Conservation (phyloP, 1,139 yeast species). For the Blastobotrys niveus region DNA sequence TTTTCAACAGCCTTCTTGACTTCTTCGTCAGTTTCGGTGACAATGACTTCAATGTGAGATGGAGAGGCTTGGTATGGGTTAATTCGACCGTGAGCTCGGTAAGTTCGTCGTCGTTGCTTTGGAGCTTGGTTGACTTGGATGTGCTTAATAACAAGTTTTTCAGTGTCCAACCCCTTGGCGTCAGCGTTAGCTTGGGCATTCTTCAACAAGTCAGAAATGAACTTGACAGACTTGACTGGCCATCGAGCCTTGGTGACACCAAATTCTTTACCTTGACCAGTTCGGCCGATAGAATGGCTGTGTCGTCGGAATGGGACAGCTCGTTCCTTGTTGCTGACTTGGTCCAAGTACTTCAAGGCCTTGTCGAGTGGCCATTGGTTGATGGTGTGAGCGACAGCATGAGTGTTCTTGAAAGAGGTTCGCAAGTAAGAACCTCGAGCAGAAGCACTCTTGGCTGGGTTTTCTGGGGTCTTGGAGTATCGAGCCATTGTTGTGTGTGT, state of each 20-base stretch:
- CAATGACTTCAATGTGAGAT: conserved; percentile 96
- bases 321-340: conserved; percentile 97
- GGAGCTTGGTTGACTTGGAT: conserved; percentile 99
- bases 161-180: conserved; percentile 94
- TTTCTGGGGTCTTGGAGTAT: conserved; percentile 98
- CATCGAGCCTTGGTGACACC: conserved; percentile 99
- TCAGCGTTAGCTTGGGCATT: conserved; percentile 99
- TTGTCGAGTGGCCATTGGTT: conserved; percentile 95
- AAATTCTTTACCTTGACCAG: conserved; percentile 99
- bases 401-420: conserved; percentile 99
- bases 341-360: conserved; percentile 95
- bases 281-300: conserved; percentile 95
- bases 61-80: conserved; percentile 98
- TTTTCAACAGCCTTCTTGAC: conserved; percentile 87
- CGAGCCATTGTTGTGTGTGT: conserved; percentile 51
- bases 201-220: conserved; percentile 87
- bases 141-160: conserved; percentile 92
- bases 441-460: conserved; percentile 99
- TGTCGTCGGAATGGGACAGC: conserved; percentile 99
- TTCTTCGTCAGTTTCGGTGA: conserved; percentile 92
- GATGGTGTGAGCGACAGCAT: conserved; percentile 98
- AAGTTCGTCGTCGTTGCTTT: conserved; percentile 99
- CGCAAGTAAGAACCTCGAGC: conserved; percentile 99
- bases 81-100: conserved; percentile 99
- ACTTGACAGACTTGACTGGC: conserved; percentile 99